A percentile compares a stretch with the other conserved stretches of the same genome.
phyloP scores from a whole-genome alignment of 495 filamentous ascomycete species.

The Thermothielavioides terrestris region DNA sequence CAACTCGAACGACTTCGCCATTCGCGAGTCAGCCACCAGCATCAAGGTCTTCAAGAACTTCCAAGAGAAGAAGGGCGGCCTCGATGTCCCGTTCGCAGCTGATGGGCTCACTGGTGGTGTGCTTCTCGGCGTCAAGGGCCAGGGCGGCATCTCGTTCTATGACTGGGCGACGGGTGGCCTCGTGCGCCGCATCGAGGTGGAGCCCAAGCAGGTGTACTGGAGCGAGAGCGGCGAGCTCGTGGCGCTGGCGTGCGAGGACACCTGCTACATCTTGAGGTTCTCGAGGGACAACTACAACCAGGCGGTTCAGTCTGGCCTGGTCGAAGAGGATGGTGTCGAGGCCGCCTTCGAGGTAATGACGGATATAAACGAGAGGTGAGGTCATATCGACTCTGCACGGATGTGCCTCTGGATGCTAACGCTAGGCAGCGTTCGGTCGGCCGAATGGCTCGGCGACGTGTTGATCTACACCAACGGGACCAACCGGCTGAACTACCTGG shows the following conservation, averaged over 20 bases:
- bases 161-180: conserved; percentile 89
- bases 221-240: conserved; percentile 93
- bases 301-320: conserved; percentile 67
- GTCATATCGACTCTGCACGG: not conserved
- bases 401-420: conserved; percentile 10
- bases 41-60: conserved; percentile 98
- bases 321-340: conserved; percentile 95
- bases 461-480: conserved; percentile 98
- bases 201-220: conserved; percentile 92
- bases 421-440: conserved; percentile 65
- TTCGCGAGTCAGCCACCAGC: conserved; percentile 83
- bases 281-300: conserved; percentile 78
- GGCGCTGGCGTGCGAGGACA: conserved; percentile 86
- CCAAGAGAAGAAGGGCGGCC: conserved; percentile 77
- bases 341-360: conserved; percentile 93
- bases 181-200: conserved; percentile 91
- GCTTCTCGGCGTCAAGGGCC: conserved; percentile 89
- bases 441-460: conserved; percentile 96
- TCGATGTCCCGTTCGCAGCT: conserved; percentile 93
- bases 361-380: conserved; percentile 81
- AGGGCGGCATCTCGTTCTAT: conserved; percentile 89
- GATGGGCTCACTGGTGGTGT: conserved; percentile 87
- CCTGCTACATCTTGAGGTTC: conserved; percentile 88
- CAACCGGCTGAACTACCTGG: conserved; percentile 95
- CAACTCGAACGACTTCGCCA: conserved; percentile 97